phyloP scores from a whole-genome alignment of 768 basidiomycete species.

The Russula emetica region DNA sequence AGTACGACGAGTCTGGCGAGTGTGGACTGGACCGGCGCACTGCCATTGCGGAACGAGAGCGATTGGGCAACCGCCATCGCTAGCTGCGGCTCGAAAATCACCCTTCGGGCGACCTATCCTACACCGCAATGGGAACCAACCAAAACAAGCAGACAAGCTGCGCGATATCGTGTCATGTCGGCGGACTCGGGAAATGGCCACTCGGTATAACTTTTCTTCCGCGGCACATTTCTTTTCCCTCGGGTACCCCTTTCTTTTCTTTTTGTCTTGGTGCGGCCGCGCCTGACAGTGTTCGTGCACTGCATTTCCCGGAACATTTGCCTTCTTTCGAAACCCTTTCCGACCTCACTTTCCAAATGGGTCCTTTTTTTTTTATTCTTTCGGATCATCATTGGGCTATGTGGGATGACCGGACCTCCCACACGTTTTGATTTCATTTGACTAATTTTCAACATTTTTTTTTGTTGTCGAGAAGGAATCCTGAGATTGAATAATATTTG shows the following conservation, averaged over 20 bases:
- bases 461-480: too few species aligned
- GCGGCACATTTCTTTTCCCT: background rate
- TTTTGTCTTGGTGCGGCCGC: background rate
- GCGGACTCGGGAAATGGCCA: too few species aligned
- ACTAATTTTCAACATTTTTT: background rate
- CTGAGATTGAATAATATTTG: background rate
- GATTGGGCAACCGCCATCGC: slow-evolving; percentile 21
- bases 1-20: slow-evolving; percentile 18
- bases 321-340: too few species aligned
- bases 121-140: background rate
- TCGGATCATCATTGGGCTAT: too few species aligned
- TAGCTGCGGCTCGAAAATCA: slow-evolving; percentile 22
- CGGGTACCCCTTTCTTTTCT: background rate
- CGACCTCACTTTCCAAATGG: background rate
- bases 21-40: slow-evolving; percentile 6
- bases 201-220: background rate
- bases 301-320: too few species aligned
- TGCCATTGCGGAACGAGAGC: slow-evolving; percentile 13
- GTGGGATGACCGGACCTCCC: too few species aligned
- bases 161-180: too few species aligned
- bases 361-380: background rate
- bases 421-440: background rate
- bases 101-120: slow-evolving; percentile 10
- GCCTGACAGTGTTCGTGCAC: too few species aligned
- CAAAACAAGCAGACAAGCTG: background rate